A percentile compares a stretch with the other conserved stretches of the same genome.
Conservation (phyloP, 495 filamentous ascomycete species). For the Pseudevernia furfuracea region DNA sequence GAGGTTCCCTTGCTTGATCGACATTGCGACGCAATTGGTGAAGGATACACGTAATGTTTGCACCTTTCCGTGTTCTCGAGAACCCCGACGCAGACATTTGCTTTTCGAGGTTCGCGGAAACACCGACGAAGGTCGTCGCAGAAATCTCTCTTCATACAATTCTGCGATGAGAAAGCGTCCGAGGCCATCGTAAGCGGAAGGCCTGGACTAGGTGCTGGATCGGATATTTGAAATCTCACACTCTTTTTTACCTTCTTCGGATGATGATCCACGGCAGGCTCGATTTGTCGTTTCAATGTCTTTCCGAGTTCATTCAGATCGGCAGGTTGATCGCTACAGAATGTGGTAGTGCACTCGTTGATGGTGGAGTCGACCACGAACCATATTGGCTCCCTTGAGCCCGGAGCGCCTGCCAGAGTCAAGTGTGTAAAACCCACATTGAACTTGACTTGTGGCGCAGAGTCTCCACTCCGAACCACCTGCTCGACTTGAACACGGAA, state of each 20-base stretch:
- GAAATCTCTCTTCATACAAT: conserved; percentile 23
- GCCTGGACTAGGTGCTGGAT: conserved; percentile 4
- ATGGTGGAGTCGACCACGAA: conserved; percentile 24
- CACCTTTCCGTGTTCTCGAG: conserved; percentile 18
- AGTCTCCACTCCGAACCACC: too few relatives aligned
- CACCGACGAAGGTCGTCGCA: conserved; percentile 24
- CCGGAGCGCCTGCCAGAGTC: conserved; percentile 5
- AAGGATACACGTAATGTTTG: conserved; percentile 27
- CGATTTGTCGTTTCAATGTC: conserved; percentile 21
- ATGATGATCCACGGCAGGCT: conserved; percentile 2
- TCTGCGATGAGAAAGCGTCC: conserved; percentile 8
- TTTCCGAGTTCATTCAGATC: conserved; percentile 6
- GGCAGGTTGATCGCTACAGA: too few relatives aligned
- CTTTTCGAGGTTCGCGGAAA: not conserved
- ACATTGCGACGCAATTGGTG: conserved; percentile 7
- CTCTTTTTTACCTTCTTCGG: conserved; percentile 17
- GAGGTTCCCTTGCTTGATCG: conserved; percentile 13
- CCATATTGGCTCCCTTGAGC: conserved; percentile 20
- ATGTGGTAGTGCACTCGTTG: not conserved
- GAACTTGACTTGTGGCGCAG: conserved; percentile 30
- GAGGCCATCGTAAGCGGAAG: not conserved
- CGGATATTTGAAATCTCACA: conserved; percentile 22
- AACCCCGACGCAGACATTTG: conserved; percentile 23
- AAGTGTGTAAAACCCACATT: conserved; percentile 25
- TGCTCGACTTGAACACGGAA: too few relatives aligned